Percentiles rank a stretch among this genome's conserved stretches.
phyloP scores from a whole-genome alignment of 139 green algal genomes.

The Gonium pectorale region DNA sequence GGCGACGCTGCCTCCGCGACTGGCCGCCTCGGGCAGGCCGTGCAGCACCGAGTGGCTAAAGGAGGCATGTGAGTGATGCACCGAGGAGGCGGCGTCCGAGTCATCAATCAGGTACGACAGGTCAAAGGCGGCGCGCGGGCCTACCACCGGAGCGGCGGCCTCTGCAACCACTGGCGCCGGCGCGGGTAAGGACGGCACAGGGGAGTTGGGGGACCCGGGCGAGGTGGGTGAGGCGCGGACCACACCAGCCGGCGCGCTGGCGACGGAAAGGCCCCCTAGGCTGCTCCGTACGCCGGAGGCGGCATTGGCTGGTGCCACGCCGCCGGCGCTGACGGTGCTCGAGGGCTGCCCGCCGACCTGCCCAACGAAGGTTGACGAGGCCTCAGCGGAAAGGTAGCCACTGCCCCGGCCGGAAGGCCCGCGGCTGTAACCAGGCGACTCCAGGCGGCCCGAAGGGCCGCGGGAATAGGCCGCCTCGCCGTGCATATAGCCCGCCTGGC shows the following conservation, averaged over 20 bases:
- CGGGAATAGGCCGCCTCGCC: background rate
- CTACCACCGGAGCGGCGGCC: too few relatives aligned
- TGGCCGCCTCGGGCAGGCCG: too few relatives aligned
- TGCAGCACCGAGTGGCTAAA: too few relatives aligned
- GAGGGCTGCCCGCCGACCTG: too few relatives aligned
- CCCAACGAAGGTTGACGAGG: too few relatives aligned
- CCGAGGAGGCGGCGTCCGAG: background rate
- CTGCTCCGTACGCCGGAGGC: background rate
- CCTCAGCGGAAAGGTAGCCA: too few relatives aligned
- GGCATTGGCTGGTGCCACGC: background rate
- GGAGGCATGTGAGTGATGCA: too few relatives aligned
- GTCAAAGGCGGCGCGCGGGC: background rate
- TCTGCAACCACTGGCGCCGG: background rate
- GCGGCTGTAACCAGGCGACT: too few relatives aligned
- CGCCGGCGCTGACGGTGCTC: too few relatives aligned
- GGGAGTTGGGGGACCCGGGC: background rate
- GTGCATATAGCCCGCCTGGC: background rate
- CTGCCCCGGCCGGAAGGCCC: too few relatives aligned
- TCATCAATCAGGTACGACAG: conserved; percentile 22
- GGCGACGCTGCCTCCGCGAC: too few relatives aligned
- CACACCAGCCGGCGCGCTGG: background rate
- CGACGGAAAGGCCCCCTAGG: background rate
- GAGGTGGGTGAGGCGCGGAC: background rate
- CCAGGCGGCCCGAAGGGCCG: background rate
- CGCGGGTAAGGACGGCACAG: background rate